A percentile compares a stretch with the other conserved stretches of the same genome.
Conservation (phyloP, 371 early-diverging fungal species). For the Actinomortierella wolfii region DNA sequence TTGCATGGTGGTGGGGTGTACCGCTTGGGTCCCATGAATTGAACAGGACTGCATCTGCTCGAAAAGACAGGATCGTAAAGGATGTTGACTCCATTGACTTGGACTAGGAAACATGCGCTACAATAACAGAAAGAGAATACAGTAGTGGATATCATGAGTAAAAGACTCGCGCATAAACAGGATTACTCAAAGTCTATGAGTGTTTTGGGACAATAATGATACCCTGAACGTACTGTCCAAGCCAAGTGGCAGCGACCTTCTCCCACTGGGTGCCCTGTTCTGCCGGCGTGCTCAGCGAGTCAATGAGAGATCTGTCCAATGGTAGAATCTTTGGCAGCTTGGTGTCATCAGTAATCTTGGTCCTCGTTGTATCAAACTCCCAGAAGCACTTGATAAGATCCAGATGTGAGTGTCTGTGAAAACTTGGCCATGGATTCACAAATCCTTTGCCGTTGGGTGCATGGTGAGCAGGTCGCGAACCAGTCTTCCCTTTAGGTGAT, state of each 20-base stretch:
- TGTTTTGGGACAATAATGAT: not conserved
- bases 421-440: conserved; percentile 52
- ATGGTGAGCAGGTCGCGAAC: conserved; percentile 22
- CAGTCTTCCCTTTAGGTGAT: conserved; percentile 8
- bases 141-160: not conserved
- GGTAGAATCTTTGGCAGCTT: conserved; percentile 15
- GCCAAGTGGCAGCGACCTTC: conserved; percentile 48
- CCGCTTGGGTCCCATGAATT: conserved; percentile 69
- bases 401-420: conserved; percentile 17
- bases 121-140: not conserved
- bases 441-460: conserved; percentile 39
- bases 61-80: conserved; percentile 79
- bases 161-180: too few species aligned
- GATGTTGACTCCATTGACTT: conserved; percentile 66
- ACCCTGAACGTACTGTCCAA: conserved; percentile 50
- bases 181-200: too few species aligned
- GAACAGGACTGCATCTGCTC: conserved; percentile 69
- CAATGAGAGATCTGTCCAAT: conserved; percentile 17
- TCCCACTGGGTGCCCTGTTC: not conserved
- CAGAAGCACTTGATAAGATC: conserved; percentile 7
- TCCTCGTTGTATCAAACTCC: conserved; percentile 24
- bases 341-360: conserved; percentile 14
- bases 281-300: conserved; percentile 7
- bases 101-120: conserved; percentile 67
- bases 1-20: conserved; percentile 68